phyloP scores from a whole-genome alignment of 2,329 filamentous ascomycete species.

The Fusarium subtropicale region DNA sequence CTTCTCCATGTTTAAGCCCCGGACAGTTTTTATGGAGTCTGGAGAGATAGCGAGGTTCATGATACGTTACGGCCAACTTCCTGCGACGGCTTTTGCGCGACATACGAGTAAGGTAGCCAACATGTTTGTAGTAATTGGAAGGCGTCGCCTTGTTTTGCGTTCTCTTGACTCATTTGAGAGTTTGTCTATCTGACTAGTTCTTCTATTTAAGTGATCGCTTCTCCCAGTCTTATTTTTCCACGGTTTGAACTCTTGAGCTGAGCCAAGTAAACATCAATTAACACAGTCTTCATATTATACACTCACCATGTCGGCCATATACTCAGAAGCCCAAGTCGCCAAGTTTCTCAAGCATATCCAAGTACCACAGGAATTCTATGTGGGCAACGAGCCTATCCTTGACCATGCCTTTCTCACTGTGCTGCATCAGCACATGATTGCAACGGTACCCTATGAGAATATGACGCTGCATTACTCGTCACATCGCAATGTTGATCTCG shows the following conservation, averaged over 20 bases:
- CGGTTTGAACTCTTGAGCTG: slow-evolving; percentile 1
- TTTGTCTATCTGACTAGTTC: not conserved
- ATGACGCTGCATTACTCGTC: slow-evolving; percentile 64
- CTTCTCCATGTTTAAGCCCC: slow-evolving; percentile 26
- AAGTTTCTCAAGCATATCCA: slow-evolving; percentile 46
- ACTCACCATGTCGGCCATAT: slow-evolving; percentile 45
- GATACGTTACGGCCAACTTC: slow-evolving; percentile 32
- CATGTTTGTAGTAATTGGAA: slow-evolving; percentile 23
- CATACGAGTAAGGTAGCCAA: slow-evolving; percentile 31
- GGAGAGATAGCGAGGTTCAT: slow-evolving; percentile 17
- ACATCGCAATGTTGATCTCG: slow-evolving; percentile 55
- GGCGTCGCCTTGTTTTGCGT: slow-evolving; percentile 24
- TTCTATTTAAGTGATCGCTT: slow-evolving; percentile 4
- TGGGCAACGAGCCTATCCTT: slow-evolving; percentile 44
- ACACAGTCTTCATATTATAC: not conserved
- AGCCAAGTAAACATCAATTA: not conserved
- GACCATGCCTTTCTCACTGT: slow-evolving; percentile 52
- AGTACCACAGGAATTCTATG: slow-evolving; percentile 47
- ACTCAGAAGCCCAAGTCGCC: slow-evolving; percentile 47
- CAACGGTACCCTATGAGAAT: slow-evolving; percentile 67
- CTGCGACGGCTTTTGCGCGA: slow-evolving; percentile 30
- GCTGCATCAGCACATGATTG: slow-evolving; percentile 60
- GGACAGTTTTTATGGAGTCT: slow-evolving; percentile 35
- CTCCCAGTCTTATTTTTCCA: slow-evolving; percentile 2
- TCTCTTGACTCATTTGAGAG: slow-evolving; percentile 25